Evolutionary conservation across 768 basidiomycete genomes (phyloP), one percentile per base, ranked within the genome.

Genomic region (Austroboletus festivus): DNA sequence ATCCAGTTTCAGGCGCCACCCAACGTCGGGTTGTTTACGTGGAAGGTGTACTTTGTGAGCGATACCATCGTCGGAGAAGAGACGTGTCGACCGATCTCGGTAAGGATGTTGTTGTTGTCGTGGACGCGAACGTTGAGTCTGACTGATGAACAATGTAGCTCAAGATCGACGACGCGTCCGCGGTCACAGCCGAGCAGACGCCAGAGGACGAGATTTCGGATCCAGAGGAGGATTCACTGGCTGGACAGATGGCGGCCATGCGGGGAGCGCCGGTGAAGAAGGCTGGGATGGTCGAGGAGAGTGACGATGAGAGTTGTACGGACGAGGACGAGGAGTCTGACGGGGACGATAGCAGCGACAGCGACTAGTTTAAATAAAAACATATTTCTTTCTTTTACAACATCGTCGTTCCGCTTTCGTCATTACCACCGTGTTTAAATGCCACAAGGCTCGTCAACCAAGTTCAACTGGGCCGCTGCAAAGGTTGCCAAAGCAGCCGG

Each of bases 161-260:
- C 52, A 86, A 86, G 63, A 86, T 96, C 28, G 89, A 93, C 45
- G 85, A 91, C 35, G 71, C 79, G 4, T 76, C 83, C 10, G 73
- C 73, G 1, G 70, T 85, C 16, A 72, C 64, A 11, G 71, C 71
- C 0, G 83, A 85, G 34, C 73, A 78, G 47, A 78, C 70, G 23
- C 72, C 71, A 19, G 94, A 95, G 30, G 93, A 97, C 61, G 94
- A 96, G 50, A 99, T 98, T 54, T 96, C 93, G 0, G 96, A 98
- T 42, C 96, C 96, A 0, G 96, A 98, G 24, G 96, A 98, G 68
- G 96, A 98, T 67, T 81, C 87, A 21, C 72, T 98, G 44, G 96
- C 93, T 5, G 96, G 96, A 8, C 96, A 99, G 74, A 95, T 98
- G 91, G 93, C 94, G 5, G 83, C 84, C 38, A 92, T 99, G 91